phyloP scores from a whole-genome alignment of 1,139 yeast genomes.

The Yamadazyma pseudoaaseri region DNA sequence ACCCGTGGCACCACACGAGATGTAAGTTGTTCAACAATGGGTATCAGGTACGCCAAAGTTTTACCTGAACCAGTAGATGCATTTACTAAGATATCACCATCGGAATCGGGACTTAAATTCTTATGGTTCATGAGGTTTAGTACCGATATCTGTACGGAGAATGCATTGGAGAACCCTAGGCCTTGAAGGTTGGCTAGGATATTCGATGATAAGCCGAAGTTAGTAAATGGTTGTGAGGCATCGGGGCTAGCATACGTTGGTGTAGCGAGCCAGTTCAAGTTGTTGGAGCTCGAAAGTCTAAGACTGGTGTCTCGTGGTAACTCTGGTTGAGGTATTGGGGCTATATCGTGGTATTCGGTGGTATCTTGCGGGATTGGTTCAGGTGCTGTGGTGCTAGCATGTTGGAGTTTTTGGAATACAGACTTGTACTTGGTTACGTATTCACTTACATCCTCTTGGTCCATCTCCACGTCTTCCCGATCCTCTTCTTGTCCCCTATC shows the following conservation, averaged over 20 bases:
- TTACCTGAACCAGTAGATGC: constrained; percentile 98
- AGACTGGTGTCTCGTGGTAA: constrained; percentile 52
- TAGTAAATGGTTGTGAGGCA: constrained; percentile 38
- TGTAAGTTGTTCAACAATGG: constrained; percentile 69
- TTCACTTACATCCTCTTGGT: constrained; percentile 2
- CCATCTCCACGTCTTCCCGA: constrained; percentile 1
- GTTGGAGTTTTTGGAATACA: constrained; percentile 28
- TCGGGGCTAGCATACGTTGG: constrained; percentile 58
- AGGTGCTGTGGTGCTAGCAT: constrained; percentile 13
- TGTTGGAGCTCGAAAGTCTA: constrained; percentile 38
- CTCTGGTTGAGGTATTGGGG: constrained; percentile 83
- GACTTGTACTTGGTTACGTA: constrained; percentile 26
- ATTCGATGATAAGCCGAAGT: constrained; percentile 38
- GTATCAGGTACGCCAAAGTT: constrained; percentile 85
- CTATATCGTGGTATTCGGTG: constrained; percentile 49
- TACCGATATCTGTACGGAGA: constrained; percentile 76
- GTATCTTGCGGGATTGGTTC: constrained; percentile 15
- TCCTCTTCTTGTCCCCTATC: constrained; percentile 8
- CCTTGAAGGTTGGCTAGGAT: constrained; percentile 47
- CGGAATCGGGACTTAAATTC: constrained; percentile 55
- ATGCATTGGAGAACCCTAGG: constrained; percentile 54
- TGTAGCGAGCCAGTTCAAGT: constrained; percentile 63
- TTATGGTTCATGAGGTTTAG: constrained; percentile 49
- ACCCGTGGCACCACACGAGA: constrained; percentile 68
- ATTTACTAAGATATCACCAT: constrained; percentile 80